Conservation (phyloP, 2,329 filamentous ascomycete species). For the Incumbomyces lentus region DNA sequence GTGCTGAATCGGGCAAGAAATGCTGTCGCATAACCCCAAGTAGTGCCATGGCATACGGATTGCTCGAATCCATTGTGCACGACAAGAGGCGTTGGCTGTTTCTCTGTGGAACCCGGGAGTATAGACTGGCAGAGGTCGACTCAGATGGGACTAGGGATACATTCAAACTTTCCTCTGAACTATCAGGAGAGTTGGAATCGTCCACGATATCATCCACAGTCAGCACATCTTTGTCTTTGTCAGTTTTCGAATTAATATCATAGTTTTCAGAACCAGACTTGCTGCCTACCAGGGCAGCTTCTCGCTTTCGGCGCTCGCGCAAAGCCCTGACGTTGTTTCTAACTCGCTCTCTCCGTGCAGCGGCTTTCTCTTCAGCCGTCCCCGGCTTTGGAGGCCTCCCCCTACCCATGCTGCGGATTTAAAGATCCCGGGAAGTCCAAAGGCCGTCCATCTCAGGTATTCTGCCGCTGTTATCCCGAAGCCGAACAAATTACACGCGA, state of each 20-base stretch:
- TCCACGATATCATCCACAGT: neutral
- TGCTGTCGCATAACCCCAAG: conserved; percentile 1
- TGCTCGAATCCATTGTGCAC: neutral
- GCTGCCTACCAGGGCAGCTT: neutral
- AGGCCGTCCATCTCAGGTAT: neutral
- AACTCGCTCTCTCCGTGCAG: conserved; percentile 10
- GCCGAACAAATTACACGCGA: no score
- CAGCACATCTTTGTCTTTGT: neutral
- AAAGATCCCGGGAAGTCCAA: neutral
- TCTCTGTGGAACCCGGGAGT: no score
- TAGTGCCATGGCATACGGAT: conserved; percentile 3
- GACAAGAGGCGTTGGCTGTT: neutral
- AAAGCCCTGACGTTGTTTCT: conserved; percentile 10
- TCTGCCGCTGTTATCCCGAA: no score
- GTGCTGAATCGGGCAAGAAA: conserved; percentile 7
- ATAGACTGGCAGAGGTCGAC: no score
- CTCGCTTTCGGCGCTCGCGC: conserved; percentile 6
- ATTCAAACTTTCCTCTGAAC: no score
- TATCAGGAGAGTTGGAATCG: no score
- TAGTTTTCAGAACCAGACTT: neutral
- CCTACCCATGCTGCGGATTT: neutral
- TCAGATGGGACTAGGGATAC: no score
- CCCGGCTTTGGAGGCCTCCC: conserved; percentile 6
- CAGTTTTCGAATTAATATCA: neutral
- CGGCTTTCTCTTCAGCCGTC: conserved; percentile 10